Evolutionary conservation across 2,329 filamentous ascomycete genomes (phyloP).

Genomic region (Colletotrichum camelliae): DNA sequence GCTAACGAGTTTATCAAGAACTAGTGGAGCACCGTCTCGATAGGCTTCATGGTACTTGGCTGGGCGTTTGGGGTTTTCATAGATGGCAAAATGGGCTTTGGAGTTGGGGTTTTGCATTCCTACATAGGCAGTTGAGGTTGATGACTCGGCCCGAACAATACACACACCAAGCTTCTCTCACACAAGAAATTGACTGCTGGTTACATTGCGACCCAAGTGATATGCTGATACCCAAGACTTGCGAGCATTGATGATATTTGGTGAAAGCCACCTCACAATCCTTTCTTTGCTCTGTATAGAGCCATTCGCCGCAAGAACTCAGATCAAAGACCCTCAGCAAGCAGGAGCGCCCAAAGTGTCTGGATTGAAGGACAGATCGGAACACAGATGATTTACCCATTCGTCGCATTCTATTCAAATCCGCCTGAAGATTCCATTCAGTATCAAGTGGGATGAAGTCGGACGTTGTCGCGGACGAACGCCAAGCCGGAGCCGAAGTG

Average conservation of each 20-base stretch:
- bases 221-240: background rate
- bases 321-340: background rate
- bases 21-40: background rate
- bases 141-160: background rate
- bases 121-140: background rate
- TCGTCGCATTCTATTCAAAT: background rate
- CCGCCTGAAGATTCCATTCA: background rate
- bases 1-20: background rate
- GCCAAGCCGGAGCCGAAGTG: background rate
- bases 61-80: background rate
- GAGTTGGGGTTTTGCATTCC: background rate
- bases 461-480: background rate
- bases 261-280: background rate
- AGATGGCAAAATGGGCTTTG: background rate
- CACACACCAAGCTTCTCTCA: background rate
- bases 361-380: background rate
- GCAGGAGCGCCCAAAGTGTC: background rate
- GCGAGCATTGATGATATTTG: background rate
- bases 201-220: background rate
- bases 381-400: background rate
- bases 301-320: background rate
- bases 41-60: background rate
- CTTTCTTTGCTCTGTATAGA: background rate
- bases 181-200: background rate
- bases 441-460: background rate